These are phyloP conservation scores for Beverwykella pulmonaria DNA, from an alignment of 495 filamentous ascomycete species.

Conservation along the genomic window DNA sequence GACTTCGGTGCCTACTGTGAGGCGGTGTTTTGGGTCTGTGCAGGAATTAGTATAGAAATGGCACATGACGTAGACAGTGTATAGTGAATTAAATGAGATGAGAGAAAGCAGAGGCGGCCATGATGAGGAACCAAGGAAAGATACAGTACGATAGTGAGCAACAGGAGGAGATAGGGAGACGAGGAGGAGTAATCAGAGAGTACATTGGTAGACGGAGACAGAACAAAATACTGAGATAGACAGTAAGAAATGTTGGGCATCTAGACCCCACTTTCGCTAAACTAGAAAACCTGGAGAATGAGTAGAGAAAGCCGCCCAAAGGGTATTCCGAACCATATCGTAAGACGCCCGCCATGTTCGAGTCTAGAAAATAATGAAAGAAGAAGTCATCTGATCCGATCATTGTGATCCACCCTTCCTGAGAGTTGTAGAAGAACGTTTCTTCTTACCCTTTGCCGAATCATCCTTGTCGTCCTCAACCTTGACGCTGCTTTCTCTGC, in stretches of 20 bases:
- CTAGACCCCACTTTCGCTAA: neutral
- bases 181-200: neutral
- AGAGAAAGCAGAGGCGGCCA: too few species aligned
- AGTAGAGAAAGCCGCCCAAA: conserved; percentile 6
- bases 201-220: too few species aligned
- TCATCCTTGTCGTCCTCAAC: conserved; percentile 35
- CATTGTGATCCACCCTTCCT: conserved; percentile 1
- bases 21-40: conserved; percentile 41
- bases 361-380: neutral
- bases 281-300: neutral
- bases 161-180: too few species aligned
- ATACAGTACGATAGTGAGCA: too few species aligned
- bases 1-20: conserved; percentile 76
- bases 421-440: conserved; percentile 19
- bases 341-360: neutral
- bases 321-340: conserved; percentile 14
- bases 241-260: neutral
- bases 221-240: neutral
- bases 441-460: conserved; percentile 42
- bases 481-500: conserved; percentile 45
- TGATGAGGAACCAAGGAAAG: too few species aligned
- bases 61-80: too few species aligned
- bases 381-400: neutral
- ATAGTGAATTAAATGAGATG: too few species aligned
- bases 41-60: too few species aligned